These are phyloP conservation scores for Metarhizium humberi DNA, from an alignment of 2,329 filamentous ascomycete species.

Conservation along the genomic window DNA sequence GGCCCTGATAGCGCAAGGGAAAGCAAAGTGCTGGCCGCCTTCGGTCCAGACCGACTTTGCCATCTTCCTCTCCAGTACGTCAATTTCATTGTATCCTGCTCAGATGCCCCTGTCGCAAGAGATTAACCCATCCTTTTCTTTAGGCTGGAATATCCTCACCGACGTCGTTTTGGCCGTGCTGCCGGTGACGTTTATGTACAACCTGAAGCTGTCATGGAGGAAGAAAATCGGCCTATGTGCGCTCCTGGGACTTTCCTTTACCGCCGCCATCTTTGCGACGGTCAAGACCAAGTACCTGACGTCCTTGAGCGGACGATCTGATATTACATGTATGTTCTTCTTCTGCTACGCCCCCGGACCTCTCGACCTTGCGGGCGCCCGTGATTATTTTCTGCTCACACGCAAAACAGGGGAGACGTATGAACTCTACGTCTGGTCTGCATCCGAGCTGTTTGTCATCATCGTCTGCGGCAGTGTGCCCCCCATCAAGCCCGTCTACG, in stretches of 20 bases:
- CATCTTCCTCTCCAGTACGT: conserved; percentile 4
- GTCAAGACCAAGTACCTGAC: conserved; percentile 3
- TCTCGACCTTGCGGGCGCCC: not conserved
- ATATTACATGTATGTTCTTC: conserved; percentile 1
- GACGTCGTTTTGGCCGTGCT: conserved; percentile 4
- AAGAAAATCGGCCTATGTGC: conserved; percentile 4
- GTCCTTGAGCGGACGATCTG: not conserved
- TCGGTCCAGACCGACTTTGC: not conserved
- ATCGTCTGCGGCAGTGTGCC: conserved; percentile 6
- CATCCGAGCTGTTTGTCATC: conserved; percentile 5
- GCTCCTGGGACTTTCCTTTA: conserved; percentile 1
- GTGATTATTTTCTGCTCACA: not conserved
- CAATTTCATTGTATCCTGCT: not conserved
- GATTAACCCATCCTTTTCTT: not conserved
- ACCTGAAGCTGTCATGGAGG: not conserved
- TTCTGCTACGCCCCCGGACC: not conserved
- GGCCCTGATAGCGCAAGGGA: not conserved
- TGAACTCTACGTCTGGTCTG: conserved; percentile 3
- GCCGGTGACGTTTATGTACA: conserved; percentile 4
- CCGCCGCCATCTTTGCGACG: conserved; percentile 2
- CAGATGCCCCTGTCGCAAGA: not conserved
- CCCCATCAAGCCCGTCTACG: conserved; percentile 6
- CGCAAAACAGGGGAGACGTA: not conserved
- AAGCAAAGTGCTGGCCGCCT: not conserved
- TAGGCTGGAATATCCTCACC: conserved; percentile 5